Evolutionary conservation across 2,329 filamentous ascomycete species (phyloP), one percentile per base, ranked within the genome.

Genomic region (Dactylellina haptotyla): DNA sequence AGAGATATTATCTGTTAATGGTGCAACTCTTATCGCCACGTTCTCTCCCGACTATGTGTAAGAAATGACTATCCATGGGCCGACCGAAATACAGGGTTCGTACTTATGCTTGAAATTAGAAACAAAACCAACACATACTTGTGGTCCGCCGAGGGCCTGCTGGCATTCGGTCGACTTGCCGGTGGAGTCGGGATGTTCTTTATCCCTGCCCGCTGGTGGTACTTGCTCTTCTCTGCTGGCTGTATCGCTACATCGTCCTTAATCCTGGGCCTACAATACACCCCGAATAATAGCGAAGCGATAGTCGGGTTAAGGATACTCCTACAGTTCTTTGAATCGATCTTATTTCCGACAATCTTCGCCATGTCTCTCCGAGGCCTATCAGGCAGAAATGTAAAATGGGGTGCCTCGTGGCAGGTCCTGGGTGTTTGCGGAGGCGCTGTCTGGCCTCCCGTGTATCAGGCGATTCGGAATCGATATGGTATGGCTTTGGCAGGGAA

Each of bases 341-440:
- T 92, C 57, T 87, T 92, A 77, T 96, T 91, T 84, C 92, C 93
- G 0, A 88, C 93, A 1, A 88, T 95, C 71, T 92, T 93, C 76
- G 88, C 90, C 2, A 85, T 95, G 10, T 90, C 90, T 2, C 88
- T 96, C 70, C 87, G 91, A 20, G 90, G 90, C 1, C 84, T 93
- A 0, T 72, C 67, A 12, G 91, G 91, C 4, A 86, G 88, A 16
- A 89, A 94, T 81, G 91, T 89, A 34, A 93, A 93, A 83, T 86
- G 90, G 72, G 91, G 90, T 0, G 88, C 87, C 1, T 90, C 90
- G 1, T 90, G 87, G 79, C 88, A 96, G 75, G 85, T 92, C 1
- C 89, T 84, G 3, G 90, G 89, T 76, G 89, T 93, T 0, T 84
- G 86, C 14, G 90, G 91, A 12, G 91, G 91, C 66, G 90, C 91